A percentile compares a stretch with the other conserved stretches of the same genome.
Evolutionary conservation across 768 basidiomycete genomes (phyloP).

Genomic region (Suillus occidentalis): DNA sequence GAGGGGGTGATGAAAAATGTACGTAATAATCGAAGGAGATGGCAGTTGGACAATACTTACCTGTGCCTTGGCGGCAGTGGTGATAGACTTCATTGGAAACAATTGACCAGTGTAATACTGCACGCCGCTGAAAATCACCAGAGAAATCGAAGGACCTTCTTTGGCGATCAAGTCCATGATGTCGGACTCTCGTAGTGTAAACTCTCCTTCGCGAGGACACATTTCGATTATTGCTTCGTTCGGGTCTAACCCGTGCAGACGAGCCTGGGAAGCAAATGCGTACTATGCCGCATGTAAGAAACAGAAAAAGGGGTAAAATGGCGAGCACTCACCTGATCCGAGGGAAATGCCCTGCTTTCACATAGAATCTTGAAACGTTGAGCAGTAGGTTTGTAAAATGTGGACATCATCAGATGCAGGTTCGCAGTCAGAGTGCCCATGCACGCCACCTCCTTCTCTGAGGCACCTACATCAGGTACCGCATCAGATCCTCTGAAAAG

Average conservation of each 20-base stretch:
- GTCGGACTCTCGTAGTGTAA: slow-evolving; percentile 83
- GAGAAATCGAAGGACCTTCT: slow-evolving; percentile 76
- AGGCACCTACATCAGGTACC: slow-evolving; percentile 57
- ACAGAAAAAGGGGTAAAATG: background rate
- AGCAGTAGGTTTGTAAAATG: slow-evolving; percentile 88
- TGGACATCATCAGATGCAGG: slow-evolving; percentile 91
- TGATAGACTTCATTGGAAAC: slow-evolving; percentile 87
- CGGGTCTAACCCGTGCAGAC: slow-evolving; percentile 76
- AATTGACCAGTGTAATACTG: slow-evolving; percentile 98
- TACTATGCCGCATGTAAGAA: slow-evolving; percentile 56
- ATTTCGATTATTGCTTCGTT: slow-evolving; percentile 75
- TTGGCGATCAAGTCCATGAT: slow-evolving; percentile 73
- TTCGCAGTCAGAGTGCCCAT: slow-evolving; percentile 96
- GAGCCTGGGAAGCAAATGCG: slow-evolving; percentile 91
- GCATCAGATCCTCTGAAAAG: background rate
- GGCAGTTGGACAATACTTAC: slow-evolving; percentile 40
- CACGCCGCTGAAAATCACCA: slow-evolving; percentile 91
- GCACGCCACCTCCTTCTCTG: slow-evolving; percentile 88
- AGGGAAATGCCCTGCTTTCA: slow-evolving; percentile 93
- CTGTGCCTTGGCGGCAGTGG: slow-evolving; percentile 80
- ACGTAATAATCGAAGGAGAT: slow-evolving; percentile 27
- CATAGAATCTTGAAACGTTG: slow-evolving; percentile 91
- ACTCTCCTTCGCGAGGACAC: slow-evolving; percentile 80
- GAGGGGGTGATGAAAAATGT: slow-evolving; percentile 10
- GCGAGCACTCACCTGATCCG: slow-evolving; percentile 74